Evolutionary conservation across 208 protist genomes (phyloP).

Genomic region (Crithidia expoeki): DNA sequence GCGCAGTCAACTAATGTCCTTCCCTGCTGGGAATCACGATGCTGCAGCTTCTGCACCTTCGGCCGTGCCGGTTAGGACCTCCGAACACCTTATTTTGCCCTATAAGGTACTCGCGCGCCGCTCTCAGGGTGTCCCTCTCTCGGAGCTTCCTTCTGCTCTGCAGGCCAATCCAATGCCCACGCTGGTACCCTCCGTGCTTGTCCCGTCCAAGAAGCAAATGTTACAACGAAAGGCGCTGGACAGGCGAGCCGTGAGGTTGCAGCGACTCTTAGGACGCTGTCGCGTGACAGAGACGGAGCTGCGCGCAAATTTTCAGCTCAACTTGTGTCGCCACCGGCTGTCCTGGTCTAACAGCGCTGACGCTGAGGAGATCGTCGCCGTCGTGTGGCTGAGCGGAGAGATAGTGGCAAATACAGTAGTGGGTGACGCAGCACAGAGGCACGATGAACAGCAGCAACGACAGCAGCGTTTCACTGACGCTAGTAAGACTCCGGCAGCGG

Average conservation of each 20-base stretch:
- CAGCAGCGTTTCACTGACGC: neutral
- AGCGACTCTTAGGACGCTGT: conserved; percentile 10
- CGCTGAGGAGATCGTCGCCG: conserved; percentile 29
- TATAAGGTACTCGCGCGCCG: too few relatives aligned
- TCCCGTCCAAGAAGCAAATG: too few relatives aligned
- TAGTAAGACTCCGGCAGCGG: neutral
- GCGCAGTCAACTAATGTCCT: neutral
- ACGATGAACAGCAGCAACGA: neutral
- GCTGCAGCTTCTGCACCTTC: too few relatives aligned
- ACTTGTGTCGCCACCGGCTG: conserved; percentile 33
- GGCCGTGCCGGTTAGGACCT: too few relatives aligned
- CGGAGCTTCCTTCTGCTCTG: too few relatives aligned
- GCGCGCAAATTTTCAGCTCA: conserved; percentile 17
- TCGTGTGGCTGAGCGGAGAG: conserved; percentile 28
- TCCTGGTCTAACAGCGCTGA: conserved; percentile 22
- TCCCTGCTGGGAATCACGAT: neutral
- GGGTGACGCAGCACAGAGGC: too few relatives aligned
- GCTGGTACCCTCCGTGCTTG: neutral
- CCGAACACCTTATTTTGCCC: too few relatives aligned
- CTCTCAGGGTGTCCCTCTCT: too few relatives aligned
- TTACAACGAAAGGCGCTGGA: conserved; percentile 5
- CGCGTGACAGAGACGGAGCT: conserved; percentile 16
- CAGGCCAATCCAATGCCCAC: neutral
- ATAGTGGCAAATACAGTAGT: too few relatives aligned
- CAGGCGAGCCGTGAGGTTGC: conserved; percentile 17